Conservation (phyloP, 129 eudicot species). For the Tagetes erecta region DNA sequence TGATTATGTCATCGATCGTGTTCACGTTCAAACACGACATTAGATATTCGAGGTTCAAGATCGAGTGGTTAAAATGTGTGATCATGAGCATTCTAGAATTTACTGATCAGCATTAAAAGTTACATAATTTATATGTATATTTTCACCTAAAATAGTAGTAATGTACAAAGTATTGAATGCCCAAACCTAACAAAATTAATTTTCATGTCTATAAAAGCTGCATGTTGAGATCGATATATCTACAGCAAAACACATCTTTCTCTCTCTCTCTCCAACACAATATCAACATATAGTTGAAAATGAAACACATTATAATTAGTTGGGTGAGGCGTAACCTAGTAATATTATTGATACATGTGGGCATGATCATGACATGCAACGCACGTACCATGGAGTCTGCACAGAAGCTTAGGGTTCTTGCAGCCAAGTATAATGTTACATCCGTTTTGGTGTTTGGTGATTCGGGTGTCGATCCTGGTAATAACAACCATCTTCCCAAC, state of each 20-base stretch:
- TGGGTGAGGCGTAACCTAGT: constrained; percentile 23
- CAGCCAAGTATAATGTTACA: constrained; percentile 45
- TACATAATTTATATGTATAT: too few species aligned
- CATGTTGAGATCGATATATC: neutral
- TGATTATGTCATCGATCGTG: too few species aligned
- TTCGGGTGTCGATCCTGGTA: constrained; percentile 79
- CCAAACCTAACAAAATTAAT: constrained; percentile 32
- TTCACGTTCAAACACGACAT: too few species aligned
- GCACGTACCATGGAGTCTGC: constrained; percentile 24
- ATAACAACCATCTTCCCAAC: constrained; percentile 52
- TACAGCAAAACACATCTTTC: constrained; percentile 11
- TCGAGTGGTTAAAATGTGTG: too few species aligned
- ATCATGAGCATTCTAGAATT: too few species aligned
- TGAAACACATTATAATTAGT: constrained; percentile 15
- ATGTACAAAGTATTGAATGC: constrained; percentile 10
- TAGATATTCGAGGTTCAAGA: too few species aligned
- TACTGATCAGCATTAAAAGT: too few species aligned
- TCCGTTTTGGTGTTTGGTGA: constrained; percentile 68
- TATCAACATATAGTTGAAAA: constrained; percentile 20
- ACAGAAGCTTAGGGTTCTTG: constrained; percentile 37
- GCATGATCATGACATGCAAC: constrained; percentile 15
- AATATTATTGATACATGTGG: constrained; percentile 22
- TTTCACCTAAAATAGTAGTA: too few species aligned
- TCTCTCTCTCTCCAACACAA: neutral
- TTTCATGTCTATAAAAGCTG: constrained; percentile 28